phyloP scores from a whole-genome alignment of 2,329 filamentous ascomycete genomes.

The Tolypocladium cylindrosporum region DNA sequence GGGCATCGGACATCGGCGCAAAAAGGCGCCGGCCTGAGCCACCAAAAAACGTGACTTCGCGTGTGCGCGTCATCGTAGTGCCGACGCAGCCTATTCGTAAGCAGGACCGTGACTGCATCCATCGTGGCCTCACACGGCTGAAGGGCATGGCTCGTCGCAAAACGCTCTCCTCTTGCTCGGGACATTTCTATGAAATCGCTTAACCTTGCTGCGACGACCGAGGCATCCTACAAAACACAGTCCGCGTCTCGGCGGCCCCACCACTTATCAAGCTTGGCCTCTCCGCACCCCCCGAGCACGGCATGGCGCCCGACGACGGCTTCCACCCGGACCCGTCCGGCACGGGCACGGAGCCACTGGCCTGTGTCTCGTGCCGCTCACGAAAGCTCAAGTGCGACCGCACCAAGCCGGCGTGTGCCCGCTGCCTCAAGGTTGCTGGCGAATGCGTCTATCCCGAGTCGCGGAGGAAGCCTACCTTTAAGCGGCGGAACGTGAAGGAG shows the following conservation, averaged over 20 bases:
- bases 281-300: not conserved
- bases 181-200: not conserved
- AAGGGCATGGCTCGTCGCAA: not conserved
- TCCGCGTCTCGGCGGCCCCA: not conserved
- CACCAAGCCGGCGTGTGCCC: slow-evolving; percentile 65
- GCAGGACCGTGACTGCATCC: not conserved
- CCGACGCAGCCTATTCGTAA: not conserved
- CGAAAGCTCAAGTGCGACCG: slow-evolving; percentile 86
- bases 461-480: slow-evolving; percentile 77
- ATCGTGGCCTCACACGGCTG: not conserved
- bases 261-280: not conserved
- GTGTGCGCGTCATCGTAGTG: not conserved
- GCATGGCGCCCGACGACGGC: not conserved
- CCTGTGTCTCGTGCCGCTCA: slow-evolving; percentile 74
- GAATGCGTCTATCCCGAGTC: slow-evolving; percentile 86
- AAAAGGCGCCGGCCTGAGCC: not conserved
- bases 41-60: not conserved
- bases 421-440: slow-evolving; percentile 63
- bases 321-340: not conserved
- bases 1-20: not conserved
- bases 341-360: slow-evolving; percentile 41
- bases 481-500: slow-evolving; percentile 82
- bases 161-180: not conserved
- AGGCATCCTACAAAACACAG: not conserved
- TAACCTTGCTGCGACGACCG: not conserved